A percentile compares a stretch with the other conserved stretches of the same genome.
phyloP scores from a whole-genome alignment of 73 alveolate genomes.

The Paramecium octaurelia region DNA sequence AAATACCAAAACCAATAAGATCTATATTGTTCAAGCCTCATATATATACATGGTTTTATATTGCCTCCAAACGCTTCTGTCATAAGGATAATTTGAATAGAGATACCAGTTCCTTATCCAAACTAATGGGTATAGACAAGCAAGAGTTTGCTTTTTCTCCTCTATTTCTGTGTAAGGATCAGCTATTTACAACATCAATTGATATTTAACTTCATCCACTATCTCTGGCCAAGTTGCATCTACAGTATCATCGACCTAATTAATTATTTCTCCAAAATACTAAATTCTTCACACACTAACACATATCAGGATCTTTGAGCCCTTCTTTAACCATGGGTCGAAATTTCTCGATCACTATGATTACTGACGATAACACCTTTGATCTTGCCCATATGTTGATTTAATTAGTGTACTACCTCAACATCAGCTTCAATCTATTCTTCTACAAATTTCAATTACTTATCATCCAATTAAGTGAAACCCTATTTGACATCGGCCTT shows the following conservation, averaged over 20 bases:
- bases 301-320: slow-evolving; percentile 63
- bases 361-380: slow-evolving; percentile 15
- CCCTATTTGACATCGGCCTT: not conserved
- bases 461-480: slow-evolving; percentile 13
- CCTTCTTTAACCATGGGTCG: slow-evolving; percentile 53
- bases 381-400: slow-evolving; percentile 51
- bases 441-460: not conserved
- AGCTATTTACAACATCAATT: slow-evolving; percentile 33
- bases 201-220: slow-evolving; percentile 55
- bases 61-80: slow-evolving; percentile 48
- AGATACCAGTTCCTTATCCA: slow-evolving; percentile 52
- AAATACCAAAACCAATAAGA: slow-evolving; percentile 55
- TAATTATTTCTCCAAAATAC: not conserved
- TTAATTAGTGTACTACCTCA: not conserved
- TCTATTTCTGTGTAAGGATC: slow-evolving; percentile 48
- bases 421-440: slow-evolving; percentile 1
- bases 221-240: slow-evolving; percentile 59
- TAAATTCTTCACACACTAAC: slow-evolving; percentile 41
- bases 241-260: slow-evolving; percentile 46
- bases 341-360: slow-evolving; percentile 33
- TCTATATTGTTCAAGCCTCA: not conserved
- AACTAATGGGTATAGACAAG: not conserved
- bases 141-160: not conserved
- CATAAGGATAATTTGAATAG: slow-evolving; percentile 46
- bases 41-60: slow-evolving; percentile 35